Percentiles rank a stretch among this genome's conserved stretches.
Conservation (phyloP, 306 rosid species). For the Medicago ruthenica region DNA sequence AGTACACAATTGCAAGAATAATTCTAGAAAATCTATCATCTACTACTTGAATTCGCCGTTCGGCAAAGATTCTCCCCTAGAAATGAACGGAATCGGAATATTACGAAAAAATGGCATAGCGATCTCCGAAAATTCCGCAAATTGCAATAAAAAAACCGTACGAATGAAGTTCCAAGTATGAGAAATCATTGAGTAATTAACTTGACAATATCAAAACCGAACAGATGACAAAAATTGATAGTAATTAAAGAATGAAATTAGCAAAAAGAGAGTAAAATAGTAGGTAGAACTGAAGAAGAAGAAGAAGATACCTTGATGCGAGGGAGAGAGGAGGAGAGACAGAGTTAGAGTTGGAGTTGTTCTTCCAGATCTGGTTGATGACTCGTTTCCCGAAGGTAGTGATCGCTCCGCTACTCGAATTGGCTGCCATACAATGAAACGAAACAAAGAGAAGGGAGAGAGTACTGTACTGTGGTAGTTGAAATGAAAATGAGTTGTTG, state of each 20-base stretch:
- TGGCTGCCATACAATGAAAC: constrained; percentile 91
- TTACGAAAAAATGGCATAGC: not conserved
- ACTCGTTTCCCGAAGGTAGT: constrained; percentile 73
- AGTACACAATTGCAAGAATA: not conserved
- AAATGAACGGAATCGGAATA: constrained; percentile 9
- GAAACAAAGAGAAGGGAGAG: not conserved
- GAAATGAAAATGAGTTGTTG: not conserved
- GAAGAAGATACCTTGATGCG: constrained; percentile 49
- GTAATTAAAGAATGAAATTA: not conserved
- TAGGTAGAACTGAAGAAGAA: not conserved
- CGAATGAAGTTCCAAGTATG: not conserved
- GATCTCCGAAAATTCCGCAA: constrained; percentile 20
- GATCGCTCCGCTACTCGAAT: constrained; percentile 78
- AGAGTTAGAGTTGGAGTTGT: constrained; percentile 37
- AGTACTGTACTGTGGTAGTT: not conserved
- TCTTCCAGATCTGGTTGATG: constrained; percentile 67
- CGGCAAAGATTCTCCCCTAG: not conserved
- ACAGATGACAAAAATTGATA: constrained; percentile 4
- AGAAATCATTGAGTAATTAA: not conserved
- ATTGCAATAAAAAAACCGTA: not conserved
- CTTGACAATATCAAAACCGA: not conserved
- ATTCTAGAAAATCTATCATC: not conserved
- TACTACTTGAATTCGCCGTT: not conserved
- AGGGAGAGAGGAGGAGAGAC: constrained; percentile 22
- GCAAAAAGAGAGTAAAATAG: not conserved